A percentile compares a stretch with the other conserved stretches of the same genome.
Conservation (phyloP, 768 basidiomycete genomes). For the Suillus americanus region DNA sequence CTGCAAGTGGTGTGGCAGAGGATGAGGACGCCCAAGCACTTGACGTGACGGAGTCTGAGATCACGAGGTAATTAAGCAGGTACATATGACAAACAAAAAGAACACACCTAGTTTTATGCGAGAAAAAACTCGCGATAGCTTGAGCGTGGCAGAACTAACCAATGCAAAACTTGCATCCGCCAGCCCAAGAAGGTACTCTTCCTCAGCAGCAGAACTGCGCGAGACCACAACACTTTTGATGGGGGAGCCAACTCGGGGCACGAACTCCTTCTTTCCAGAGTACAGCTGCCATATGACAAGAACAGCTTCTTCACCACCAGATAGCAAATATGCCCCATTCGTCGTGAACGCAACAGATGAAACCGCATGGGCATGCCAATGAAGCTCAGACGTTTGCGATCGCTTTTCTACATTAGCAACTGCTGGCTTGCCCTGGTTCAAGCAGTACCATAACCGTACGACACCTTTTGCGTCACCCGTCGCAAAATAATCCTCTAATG, state of each 20-base stretch:
- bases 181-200: constrained; percentile 85
- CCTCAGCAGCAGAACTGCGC: constrained; percentile 52
- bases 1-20: constrained; percentile 62
- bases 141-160: constrained; percentile 69
- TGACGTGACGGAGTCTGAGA: constrained; percentile 36
- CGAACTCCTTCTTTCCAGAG: constrained; percentile 84
- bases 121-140: constrained; percentile 69
- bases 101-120: constrained; percentile 74
- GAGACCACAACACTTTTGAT: constrained; percentile 70
- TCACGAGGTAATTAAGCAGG: constrained; percentile 6
- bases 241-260: constrained; percentile 88
- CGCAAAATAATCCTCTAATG: constrained; percentile 89
- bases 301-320: constrained; percentile 94
- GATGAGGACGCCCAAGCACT: constrained; percentile 37
- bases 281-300: constrained; percentile 97
- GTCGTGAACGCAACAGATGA: constrained; percentile 82
- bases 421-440: constrained; percentile 57
- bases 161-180: constrained; percentile 81
- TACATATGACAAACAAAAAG: background rate
- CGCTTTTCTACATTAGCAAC: constrained; percentile 70
- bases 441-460: constrained; percentile 91
- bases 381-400: constrained; percentile 81
- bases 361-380: constrained; percentile 97
- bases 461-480: constrained; percentile 87
- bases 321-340: constrained; percentile 90